These are phyloP conservation scores for Clarireedia hainanense DNA, from an alignment of 2,329 filamentous ascomycete species.

Conservation along the genomic window DNA sequence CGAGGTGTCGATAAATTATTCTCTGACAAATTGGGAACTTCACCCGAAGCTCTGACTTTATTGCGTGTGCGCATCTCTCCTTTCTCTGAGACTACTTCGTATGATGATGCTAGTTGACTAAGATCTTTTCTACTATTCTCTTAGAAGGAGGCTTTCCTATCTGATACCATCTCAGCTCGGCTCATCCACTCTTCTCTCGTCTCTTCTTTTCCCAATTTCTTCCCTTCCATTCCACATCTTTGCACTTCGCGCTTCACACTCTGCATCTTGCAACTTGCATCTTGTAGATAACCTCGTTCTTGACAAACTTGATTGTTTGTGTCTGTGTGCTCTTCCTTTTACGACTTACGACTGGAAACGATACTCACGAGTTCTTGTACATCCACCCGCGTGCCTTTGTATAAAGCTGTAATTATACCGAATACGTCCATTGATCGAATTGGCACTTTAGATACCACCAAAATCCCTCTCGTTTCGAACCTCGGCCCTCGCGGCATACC, in stretches of 20 bases:
- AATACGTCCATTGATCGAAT: background rate
- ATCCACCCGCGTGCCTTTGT: constrained; percentile 18
- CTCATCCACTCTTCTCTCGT: background rate
- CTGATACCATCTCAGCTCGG: background rate
- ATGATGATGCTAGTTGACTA: background rate
- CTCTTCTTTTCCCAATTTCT: constrained; percentile 2
- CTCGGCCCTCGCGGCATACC: background rate
- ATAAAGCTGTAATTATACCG: constrained; percentile 18
- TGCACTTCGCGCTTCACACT: background rate
- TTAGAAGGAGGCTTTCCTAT: background rate
- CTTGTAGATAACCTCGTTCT: background rate
- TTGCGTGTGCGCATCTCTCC: background rate
- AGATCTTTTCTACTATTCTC: background rate
- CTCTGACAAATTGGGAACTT: constrained; percentile 7
- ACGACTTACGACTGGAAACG: constrained; percentile 18
- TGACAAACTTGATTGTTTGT: background rate
- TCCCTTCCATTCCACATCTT: background rate
- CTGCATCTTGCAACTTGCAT: background rate
- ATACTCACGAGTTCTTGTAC: constrained; percentile 15
- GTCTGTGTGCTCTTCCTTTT: background rate
- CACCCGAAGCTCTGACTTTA: background rate
- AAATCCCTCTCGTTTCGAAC: background rate
- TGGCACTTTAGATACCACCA: background rate
- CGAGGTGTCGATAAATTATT: background rate
- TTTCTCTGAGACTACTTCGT: background rate